A percentile compares a stretch with the other conserved stretches of the same genome.
phyloP scores from a whole-genome alignment of 768 basidiomycete species.

The Tricholoma matsutake region DNA sequence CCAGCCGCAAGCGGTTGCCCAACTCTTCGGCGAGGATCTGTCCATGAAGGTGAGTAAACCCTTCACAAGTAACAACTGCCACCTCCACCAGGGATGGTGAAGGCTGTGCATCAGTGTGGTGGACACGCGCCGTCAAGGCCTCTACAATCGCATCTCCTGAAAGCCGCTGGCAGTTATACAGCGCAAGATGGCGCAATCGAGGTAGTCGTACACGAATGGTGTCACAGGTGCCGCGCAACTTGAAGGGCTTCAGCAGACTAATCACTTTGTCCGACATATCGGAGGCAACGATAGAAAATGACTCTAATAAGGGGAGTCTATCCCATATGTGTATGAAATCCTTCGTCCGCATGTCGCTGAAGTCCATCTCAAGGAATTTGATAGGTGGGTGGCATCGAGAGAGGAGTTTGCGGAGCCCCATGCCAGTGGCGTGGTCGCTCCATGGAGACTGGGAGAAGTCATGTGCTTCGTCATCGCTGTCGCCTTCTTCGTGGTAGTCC shows the following conservation, averaged over 20 bases:
- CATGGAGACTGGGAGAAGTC: slow-evolving; percentile 77
- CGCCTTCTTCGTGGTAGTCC: slow-evolving; percentile 50
- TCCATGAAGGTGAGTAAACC: slow-evolving; percentile 27
- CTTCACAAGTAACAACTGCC: slow-evolving; percentile 37
- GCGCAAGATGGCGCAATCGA: slow-evolving; percentile 44
- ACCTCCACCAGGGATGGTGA: slow-evolving; percentile 30
- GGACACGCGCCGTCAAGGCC: slow-evolving; percentile 46
- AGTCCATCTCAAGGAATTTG: slow-evolving; percentile 70
- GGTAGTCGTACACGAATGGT: slow-evolving; percentile 48
- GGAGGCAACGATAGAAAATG: slow-evolving; percentile 74
- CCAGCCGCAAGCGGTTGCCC: slow-evolving; percentile 23
- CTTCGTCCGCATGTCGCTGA: slow-evolving; percentile 80
- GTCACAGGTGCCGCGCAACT: slow-evolving; percentile 7
- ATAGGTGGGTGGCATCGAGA: slow-evolving; percentile 61
- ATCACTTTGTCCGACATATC: slow-evolving; percentile 80
- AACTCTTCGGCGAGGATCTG: slow-evolving; percentile 26
- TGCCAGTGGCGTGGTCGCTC: slow-evolving; percentile 76
- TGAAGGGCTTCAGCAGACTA: slow-evolving; percentile 48
- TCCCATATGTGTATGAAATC: slow-evolving; percentile 72
- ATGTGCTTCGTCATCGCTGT: slow-evolving; percentile 68
- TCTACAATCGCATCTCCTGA: slow-evolving; percentile 56
- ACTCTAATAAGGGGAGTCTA: slow-evolving; percentile 46
- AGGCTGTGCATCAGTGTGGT: slow-evolving; percentile 31
- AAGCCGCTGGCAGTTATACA: slow-evolving; percentile 63
- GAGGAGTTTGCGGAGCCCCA: slow-evolving; percentile 71